Base-by-base conservation (phyloP, 495 filamentous ascomycete genomes). In the Penicillium roqueforti region DNA sequence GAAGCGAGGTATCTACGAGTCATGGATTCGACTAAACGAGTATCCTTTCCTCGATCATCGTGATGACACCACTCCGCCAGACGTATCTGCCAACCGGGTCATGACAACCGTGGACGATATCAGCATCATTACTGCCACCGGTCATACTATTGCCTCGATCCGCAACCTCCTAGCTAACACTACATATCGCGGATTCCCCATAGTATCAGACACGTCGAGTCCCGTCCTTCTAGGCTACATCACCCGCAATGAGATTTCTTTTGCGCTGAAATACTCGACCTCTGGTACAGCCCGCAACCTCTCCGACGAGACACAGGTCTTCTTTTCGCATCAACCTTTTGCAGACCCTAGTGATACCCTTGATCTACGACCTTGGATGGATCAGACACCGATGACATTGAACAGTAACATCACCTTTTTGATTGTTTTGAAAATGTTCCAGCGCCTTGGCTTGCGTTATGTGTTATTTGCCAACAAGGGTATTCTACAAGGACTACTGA, bases 1-100 rank as follows among this genome's bases (percentile, higher is more conserved):
- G 16, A 89, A 89, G 45, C 83, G 88, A 16, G 93, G 95, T 26
- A 98, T 98, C 68, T 98, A 98, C 76, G 93, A 98, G 65, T 87
- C 84, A 42, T 98, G 93, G 93, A 97, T 98, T 64, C 87, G 89
- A 51, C 87, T 97, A 67, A 92, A 92, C 58, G 91, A 91, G 61
- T 98, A 97, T 70, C 95, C 95, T 3, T 97, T 92, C 71, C 80
- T 98, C 32, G 95, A 97, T 66, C 93, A 95, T 63, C 86, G 86
- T 50, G 93, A 97, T 58, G 93, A 97, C 47, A 76, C 79, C 2
- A 80, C 83, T 3, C 75, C 86, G 3, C 93, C 93, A 9, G 91
- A 97, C 72, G 86, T 97, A 0, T 84, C 88, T 4, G 89, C 88
- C 1, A 73, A 80, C 4, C 84, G 88, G 56, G 85, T 97, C 63